These are phyloP conservation scores for Cytospora chrysosperma DNA, from an alignment of 2,329 filamentous ascomycete species.

Conservation along the genomic window DNA sequence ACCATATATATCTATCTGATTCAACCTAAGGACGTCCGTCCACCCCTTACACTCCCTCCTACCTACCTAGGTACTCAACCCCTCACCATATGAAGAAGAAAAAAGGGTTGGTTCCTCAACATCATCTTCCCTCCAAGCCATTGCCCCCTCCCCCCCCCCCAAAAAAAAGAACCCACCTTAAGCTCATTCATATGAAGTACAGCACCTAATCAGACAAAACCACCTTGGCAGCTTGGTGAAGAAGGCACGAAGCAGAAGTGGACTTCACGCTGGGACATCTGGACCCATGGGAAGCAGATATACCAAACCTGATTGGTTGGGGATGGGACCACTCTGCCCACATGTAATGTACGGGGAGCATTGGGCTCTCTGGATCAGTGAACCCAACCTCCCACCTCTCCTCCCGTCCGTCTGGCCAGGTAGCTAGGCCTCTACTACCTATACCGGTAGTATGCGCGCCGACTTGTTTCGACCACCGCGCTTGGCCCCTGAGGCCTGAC, in stretches of 20 bases:
- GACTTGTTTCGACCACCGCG: neutral
- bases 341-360: neutral
- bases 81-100: too few relatives aligned
- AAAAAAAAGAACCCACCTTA: too few relatives aligned
- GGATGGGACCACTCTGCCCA: neutral
- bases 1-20: too few relatives aligned
- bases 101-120: too few relatives aligned
- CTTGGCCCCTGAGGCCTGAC: neutral
- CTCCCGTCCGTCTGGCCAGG: too few relatives aligned
- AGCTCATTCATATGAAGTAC: neutral
- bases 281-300: neutral
- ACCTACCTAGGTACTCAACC: too few relatives aligned
- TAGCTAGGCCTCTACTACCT: neutral
- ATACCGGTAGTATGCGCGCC: neutral
- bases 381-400: neutral
- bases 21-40: too few relatives aligned
- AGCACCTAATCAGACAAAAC: neutral
- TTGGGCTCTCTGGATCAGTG: neutral
- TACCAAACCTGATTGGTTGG: neutral
- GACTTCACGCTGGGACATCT: too few relatives aligned
- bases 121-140: neutral
- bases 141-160: too few relatives aligned
- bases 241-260: neutral
- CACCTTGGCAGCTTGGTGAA: neutral
- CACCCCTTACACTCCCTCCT: too few relatives aligned